Conservation (phyloP, 768 basidiomycete species). For the Hericium coralloides region DNA sequence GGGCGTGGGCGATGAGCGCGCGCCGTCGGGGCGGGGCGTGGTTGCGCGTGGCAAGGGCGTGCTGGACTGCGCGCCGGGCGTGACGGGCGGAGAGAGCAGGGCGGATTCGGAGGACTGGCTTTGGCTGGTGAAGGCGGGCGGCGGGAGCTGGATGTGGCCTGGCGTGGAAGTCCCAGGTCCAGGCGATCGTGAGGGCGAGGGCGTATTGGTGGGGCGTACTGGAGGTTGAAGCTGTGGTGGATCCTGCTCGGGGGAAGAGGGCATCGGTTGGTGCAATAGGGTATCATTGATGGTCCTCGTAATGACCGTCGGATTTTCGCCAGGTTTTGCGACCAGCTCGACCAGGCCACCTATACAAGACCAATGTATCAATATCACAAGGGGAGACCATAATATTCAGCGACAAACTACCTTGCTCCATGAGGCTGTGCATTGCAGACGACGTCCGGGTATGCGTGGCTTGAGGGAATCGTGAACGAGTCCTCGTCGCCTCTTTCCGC, state of each 20-base stretch:
- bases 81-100: not conserved
- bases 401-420: slow-evolving; percentile 46
- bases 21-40: not conserved
- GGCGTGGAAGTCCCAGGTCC: slow-evolving; percentile 1
- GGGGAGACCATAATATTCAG: no score
- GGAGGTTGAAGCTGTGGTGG: not conserved
- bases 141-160: slow-evolving; percentile 4
- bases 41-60: not conserved
- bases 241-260: not conserved
- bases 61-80: not conserved
- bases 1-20: not conserved
- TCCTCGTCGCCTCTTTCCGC: no score
- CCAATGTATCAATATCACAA: not conserved
- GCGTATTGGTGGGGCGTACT: no score
- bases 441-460: slow-evolving; percentile 11
- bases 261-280: not conserved
- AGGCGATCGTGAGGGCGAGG: not conserved
- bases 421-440: slow-evolving; percentile 50
- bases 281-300: slow-evolving; percentile 35
- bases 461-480: not conserved
- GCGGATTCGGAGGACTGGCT: not conserved
- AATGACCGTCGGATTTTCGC: slow-evolving; percentile 23
- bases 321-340: slow-evolving; percentile 42
- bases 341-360: slow-evolving; percentile 40
- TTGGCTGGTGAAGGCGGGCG: not conserved